Evolutionary conservation across 306 rosid species (phyloP).

Genomic region (Leucaena leucocephala): DNA sequence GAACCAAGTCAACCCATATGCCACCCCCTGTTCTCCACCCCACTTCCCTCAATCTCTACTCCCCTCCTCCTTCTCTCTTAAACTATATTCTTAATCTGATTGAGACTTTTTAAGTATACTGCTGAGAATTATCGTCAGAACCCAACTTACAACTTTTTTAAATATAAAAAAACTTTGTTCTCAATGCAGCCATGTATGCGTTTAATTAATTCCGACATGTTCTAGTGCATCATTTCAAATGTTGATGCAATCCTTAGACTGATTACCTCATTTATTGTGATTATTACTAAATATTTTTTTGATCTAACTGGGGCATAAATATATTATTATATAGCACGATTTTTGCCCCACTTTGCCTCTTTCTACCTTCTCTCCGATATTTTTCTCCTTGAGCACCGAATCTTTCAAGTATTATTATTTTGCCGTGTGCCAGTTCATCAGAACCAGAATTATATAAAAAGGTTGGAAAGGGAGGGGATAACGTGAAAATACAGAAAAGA

Average conservation of each 20-base stretch:
- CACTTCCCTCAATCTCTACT: neutral
- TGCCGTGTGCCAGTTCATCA: neutral
- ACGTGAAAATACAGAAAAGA: neutral
- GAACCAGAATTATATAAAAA: neutral
- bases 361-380: neutral
- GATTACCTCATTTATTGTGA: neutral
- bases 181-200: too few relatives aligned
- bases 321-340: neutral
- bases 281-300: neutral
- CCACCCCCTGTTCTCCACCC: constrained; percentile 46
- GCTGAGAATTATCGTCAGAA: too few relatives aligned
- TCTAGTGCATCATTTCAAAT: too few relatives aligned
- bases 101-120: too few relatives aligned
- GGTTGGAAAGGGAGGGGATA: neutral
- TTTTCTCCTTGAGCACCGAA: too few relatives aligned
- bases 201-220: too few relatives aligned
- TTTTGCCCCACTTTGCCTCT: neutral
- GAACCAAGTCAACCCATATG: constrained; percentile 23
- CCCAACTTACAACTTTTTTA: too few relatives aligned
- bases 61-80: too few relatives aligned
- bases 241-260: neutral
- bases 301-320: too few relatives aligned
- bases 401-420: too few relatives aligned
- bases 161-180: too few relatives aligned
- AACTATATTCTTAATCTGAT: too few relatives aligned